phyloP scores from a whole-genome alignment of 176 grass and related monocot species.

The bread wheat (Triticum aestivum) region IWGSC_CS_RefSeq_v2.1 NC_057810.1:52745611-52746110 shows the following conservation, averaged over 20 bases:
- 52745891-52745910: not conserved
- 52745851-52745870: constrained; percentile 25
- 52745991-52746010: not conserved
- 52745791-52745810: constrained; percentile 82
- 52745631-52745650: not conserved
- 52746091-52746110: not conserved
- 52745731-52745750: constrained; percentile 87
- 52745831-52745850: constrained; percentile 22
- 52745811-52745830: constrained; percentile 91
- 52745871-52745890: not conserved
- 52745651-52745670: not conserved
- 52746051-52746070: not conserved
- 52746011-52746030: not conserved
- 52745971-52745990: not conserved
- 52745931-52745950: not conserved
- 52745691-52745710: constrained; percentile 85
- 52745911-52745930: constrained; percentile 5
- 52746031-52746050: not conserved
- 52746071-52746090: not conserved
- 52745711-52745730: constrained; percentile 87
- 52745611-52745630: not conserved
- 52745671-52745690: not conserved
- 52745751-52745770: constrained; percentile 93
- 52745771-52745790: constrained; percentile 96
- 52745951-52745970: not conserved